Base-by-base conservation (phyloP, 2,329 filamentous ascomycete genomes). In the Plenodomus biglobosus region DNA sequence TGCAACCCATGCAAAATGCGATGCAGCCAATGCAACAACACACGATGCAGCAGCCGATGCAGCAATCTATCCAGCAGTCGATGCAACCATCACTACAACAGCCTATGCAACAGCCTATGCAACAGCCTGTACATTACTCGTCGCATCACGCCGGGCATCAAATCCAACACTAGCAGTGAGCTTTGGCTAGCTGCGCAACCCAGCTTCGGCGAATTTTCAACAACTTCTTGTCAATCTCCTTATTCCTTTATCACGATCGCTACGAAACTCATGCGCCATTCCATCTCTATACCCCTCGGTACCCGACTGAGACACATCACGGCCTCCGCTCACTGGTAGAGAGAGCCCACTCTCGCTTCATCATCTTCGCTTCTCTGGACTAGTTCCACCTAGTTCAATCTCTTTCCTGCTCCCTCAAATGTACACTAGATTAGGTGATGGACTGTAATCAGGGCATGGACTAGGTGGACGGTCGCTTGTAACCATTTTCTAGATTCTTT, bases 1-100 rank as follows among this genome's bases (percentile, higher is more conserved):
- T 73, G 49, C 58, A 59, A 24, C 55, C 51, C 16, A 48, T 55
- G 44, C 43, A 44, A 42, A 48, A 54, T 37, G 4, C 42, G 38
- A 36, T 32, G 27, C 34, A 27, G 21, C 36, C 18, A 30, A 20
- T 37, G 27, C 42, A 50, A 41, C 51, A 22, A 38, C 44, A 59
- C 38, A 40, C 38, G 4, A 40, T 46, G 36, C 48, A 53, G 15
- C 52, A 44, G 19, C 10, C 42, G 13, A 17, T 44, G 34, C 46
- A 53, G 13, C 51, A 50, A 27, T 16, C 39, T 17, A 41, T 41
- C 10, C 39, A 45, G 19, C 36, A 49, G 11, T 20, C 41, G 8
- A 16, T 44, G 19, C 35, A 45, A 24, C 40, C 36, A 34, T 13
- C 40, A 8, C 43, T 42, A 37, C 42, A 42, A 10, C 52, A 50